A percentile compares a stretch with the other conserved stretches of the same genome.
Conservation (phyloP, 1,284 basidiomycete genomes). For the Trametes polyzona region DNA sequence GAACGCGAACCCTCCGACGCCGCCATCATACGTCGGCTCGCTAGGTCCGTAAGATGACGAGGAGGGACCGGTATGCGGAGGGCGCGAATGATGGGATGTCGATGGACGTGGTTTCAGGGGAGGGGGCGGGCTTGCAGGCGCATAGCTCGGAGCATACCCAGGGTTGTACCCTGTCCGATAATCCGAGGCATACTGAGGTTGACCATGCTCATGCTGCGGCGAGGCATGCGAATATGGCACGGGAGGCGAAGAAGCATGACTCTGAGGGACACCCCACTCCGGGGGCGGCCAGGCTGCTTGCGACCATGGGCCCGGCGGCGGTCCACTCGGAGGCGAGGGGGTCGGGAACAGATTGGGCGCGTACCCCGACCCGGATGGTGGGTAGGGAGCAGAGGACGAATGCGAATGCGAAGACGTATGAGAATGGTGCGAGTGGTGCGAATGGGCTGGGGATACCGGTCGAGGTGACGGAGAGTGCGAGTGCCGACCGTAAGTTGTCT, state of each 20-base stretch:
- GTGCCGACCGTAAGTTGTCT: constrained; percentile 1
- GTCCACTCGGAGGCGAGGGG: constrained; percentile 3
- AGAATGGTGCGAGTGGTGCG: constrained; percentile 18
- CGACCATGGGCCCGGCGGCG: constrained; percentile 27
- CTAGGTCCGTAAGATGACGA: background rate
- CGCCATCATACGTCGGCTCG: constrained; percentile 2
- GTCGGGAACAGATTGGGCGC: constrained; percentile 14
- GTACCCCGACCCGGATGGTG: constrained; percentile 11
- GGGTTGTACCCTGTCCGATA: constrained; percentile 22
- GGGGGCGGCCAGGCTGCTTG: constrained; percentile 51
- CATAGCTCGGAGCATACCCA: constrained; percentile 21
- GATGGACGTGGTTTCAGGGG: constrained; percentile 25
- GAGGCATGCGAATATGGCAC: constrained; percentile 4
- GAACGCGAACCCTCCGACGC: constrained; percentile 29
- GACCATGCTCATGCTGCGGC: background rate
- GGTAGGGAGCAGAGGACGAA: constrained; percentile 4
- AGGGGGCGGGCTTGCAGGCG: constrained; percentile 5
- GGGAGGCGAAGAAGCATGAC: constrained; percentile 6
- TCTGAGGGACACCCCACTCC: constrained; percentile 42
- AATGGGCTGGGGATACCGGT: constrained; percentile 17
- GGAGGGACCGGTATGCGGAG: background rate
- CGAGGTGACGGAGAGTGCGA: constrained; percentile 24
- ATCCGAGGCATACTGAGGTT: constrained; percentile 1
- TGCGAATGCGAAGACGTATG: constrained; percentile 18
- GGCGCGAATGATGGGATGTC: constrained; percentile 15